Conservation (phyloP, 2,329 filamentous ascomycete species). For the Monilinia aucupariae region DNA sequence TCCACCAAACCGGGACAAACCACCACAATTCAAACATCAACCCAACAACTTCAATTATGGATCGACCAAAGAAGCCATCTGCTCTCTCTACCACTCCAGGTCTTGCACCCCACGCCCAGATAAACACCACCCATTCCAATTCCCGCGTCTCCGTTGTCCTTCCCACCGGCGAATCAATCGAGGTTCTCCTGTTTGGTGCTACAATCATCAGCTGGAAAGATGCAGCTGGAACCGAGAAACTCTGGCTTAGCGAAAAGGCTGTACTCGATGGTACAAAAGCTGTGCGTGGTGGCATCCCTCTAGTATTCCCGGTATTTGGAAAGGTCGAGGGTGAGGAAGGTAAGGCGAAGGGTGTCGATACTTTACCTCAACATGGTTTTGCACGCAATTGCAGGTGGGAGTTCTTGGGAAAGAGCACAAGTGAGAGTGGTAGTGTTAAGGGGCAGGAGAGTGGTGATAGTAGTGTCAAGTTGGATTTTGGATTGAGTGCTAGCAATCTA, state of each 20-base stretch:
- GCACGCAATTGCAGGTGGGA: conserved; percentile 88
- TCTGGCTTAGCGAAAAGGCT: conserved; percentile 78
- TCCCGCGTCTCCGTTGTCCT: conserved; percentile 71
- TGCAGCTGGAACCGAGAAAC: conserved; percentile 68
- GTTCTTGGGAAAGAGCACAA: conserved; percentile 84
- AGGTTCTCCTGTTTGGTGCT: conserved; percentile 83
- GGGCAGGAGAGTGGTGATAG: conserved; percentile 45
- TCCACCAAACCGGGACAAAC: not conserved
- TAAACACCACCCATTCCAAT: conserved; percentile 67
- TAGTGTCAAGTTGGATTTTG: conserved; percentile 92
- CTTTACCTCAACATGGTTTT: conserved; percentile 88
- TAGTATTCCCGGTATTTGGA: conserved; percentile 95
- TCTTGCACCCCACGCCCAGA: conserved; percentile 67
- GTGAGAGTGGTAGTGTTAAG: conserved; percentile 32
- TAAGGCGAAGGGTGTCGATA: conserved; percentile 57
- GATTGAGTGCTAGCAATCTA: conserved; percentile 69
- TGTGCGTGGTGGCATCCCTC: conserved; percentile 83
- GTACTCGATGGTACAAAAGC: conserved; percentile 82
- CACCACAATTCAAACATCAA: conserved; percentile 8
- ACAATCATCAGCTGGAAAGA: conserved; percentile 94
- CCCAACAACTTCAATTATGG: conserved; percentile 50
- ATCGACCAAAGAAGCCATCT: conserved; percentile 77
- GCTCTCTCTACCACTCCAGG: conserved; percentile 70
- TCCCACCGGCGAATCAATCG: conserved; percentile 79
- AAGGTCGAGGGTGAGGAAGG: conserved; percentile 69